These are phyloP conservation scores for Nepenthes mirabilis DNA, from an alignment of 148 eudicot genomes.

Conservation along the genomic window DNA sequence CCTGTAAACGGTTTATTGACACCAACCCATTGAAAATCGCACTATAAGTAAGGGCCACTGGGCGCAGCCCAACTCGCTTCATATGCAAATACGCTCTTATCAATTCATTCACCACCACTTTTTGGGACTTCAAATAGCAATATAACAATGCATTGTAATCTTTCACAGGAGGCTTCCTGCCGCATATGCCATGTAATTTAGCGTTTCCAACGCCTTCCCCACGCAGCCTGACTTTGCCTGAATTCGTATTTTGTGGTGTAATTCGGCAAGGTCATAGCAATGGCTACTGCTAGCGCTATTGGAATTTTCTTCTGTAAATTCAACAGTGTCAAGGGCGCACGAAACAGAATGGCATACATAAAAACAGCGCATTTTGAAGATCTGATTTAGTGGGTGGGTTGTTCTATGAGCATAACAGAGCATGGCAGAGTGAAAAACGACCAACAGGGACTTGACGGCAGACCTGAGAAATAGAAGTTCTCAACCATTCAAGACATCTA, in stretches of 20 bases:
- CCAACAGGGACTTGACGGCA: too few relatives aligned
- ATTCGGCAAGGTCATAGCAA: conserved; percentile 11
- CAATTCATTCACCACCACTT: conserved; percentile 22
- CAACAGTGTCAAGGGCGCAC: conserved; percentile 11
- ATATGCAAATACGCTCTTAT: conserved; percentile 18
- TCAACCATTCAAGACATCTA: too few relatives aligned
- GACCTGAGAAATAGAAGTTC: too few relatives aligned
- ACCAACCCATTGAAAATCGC: conserved; percentile 38
- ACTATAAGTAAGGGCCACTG: conserved; percentile 36
- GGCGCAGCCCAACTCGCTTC: conserved; percentile 31
- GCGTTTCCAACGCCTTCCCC: conserved; percentile 22
- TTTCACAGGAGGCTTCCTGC: conserved; percentile 24
- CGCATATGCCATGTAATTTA: conserved; percentile 22
- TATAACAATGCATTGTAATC: conserved; percentile 44
- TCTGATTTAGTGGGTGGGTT: too few relatives aligned
- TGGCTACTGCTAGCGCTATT: conserved; percentile 8
- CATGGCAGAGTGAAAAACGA: conserved; percentile 4
- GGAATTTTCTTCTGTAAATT: conserved; percentile 9
- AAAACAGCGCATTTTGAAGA: too few relatives aligned
- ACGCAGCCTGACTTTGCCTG: conserved; percentile 34
- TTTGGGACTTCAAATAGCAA: conserved; percentile 28
- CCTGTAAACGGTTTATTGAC: conserved; percentile 11
- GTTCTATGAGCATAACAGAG: too few relatives aligned
- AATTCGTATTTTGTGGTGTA: conserved; percentile 23
- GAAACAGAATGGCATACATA: conserved; percentile 15